Evolutionary conservation across 2,329 filamentous ascomycete genomes (phyloP).

Genomic region (Xylariaceae sp.): DNA sequence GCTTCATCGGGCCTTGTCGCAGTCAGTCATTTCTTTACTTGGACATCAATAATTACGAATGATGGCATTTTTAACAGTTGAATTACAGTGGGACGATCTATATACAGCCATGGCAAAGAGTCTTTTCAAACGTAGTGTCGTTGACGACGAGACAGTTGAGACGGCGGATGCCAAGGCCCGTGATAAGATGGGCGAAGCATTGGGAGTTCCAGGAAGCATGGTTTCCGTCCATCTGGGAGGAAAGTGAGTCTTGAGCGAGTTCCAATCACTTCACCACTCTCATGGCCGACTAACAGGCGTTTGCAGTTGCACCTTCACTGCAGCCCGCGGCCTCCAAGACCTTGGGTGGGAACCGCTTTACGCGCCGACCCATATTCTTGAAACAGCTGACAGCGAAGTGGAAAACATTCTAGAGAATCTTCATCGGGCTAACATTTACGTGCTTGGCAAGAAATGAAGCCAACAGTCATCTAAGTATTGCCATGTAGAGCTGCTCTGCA

Average conservation of each 20-base stretch:
- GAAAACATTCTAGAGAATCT: not conserved
- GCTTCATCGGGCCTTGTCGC: slow-evolving; percentile 44
- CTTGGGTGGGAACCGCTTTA: slow-evolving; percentile 34
- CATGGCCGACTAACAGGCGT: slow-evolving; percentile 1
- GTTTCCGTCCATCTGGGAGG: slow-evolving; percentile 42
- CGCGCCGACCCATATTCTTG: not conserved
- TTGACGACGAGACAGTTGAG: slow-evolving; percentile 36
- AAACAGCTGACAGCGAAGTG: not conserved
- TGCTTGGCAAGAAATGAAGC: not conserved
- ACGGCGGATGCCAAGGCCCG: slow-evolving; percentile 35
- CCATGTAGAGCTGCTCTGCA: too few species aligned
- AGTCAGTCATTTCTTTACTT: slow-evolving; percentile 10
- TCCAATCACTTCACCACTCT: not conserved
- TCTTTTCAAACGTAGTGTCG: slow-evolving; percentile 36
- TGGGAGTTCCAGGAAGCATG: slow-evolving; percentile 32
- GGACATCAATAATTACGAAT: not conserved
- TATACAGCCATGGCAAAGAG: slow-evolving; percentile 43
- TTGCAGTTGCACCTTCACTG: slow-evolving; percentile 39
- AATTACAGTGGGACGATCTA: slow-evolving; percentile 43
- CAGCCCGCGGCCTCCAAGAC: slow-evolving; percentile 34
- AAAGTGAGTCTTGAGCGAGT: slow-evolving; percentile 31
- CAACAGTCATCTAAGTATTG: too few species aligned
- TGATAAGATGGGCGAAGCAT: slow-evolving; percentile 38
- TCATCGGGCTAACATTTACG: not conserved
- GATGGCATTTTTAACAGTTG: not conserved